A percentile compares a stretch with the other conserved stretches of the same genome.
phyloP scores from a whole-genome alignment of 345 rosid genomes.

The Gossypium longicalyx region DNA sequence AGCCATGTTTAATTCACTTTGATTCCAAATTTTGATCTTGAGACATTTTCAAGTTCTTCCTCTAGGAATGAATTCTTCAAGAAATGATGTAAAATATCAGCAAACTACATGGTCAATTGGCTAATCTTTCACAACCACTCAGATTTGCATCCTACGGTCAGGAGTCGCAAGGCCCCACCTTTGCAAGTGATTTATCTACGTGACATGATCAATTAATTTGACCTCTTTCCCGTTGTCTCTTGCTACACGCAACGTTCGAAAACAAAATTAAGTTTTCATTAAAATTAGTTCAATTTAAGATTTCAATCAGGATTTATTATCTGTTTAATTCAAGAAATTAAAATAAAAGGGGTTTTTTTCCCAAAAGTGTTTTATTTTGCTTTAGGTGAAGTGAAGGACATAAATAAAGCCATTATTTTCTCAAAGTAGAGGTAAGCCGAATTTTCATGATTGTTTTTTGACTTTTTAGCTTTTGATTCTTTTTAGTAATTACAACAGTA shows the following conservation, averaged over 20 bases:
- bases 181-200: background rate
- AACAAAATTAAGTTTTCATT: background rate
- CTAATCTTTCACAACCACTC: no score
- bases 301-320: background rate
- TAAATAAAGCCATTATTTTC: background rate
- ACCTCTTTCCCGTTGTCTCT: background rate
- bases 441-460: background rate
- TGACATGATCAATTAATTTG: background rate
- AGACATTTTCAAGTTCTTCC: no score
- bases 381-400: background rate
- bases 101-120: no score
- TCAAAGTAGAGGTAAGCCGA: slow-evolving; percentile 4
- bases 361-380: background rate
- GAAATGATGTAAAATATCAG: no score
- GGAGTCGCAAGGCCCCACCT: no score
- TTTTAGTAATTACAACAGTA: background rate
- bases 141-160: no score
- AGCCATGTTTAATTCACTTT: background rate
- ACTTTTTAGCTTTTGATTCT: background rate
- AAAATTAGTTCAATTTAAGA: background rate
- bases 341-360: background rate
- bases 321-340: background rate
- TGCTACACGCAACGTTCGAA: background rate
- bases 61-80: no score
- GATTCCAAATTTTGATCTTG: background rate